Conservation (phyloP, 768 basidiomycete genomes). For the Termitomyces titanicus region DNA sequence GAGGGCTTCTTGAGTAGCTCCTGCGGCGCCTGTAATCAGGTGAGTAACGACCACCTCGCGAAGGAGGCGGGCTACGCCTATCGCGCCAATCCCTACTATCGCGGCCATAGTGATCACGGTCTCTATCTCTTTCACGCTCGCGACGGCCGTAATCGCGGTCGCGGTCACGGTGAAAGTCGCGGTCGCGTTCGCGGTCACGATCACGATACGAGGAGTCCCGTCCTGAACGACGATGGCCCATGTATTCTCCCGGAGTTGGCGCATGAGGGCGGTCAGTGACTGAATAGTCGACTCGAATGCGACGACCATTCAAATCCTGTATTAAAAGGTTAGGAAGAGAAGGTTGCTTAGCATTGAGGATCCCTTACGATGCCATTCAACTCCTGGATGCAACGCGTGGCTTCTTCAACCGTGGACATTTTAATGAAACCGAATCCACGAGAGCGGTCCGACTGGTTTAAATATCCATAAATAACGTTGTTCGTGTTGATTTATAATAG, state of each 20-base stretch:
- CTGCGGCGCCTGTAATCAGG: constrained; percentile 73
- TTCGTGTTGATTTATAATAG: background rate
- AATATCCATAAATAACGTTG: constrained; percentile 10
- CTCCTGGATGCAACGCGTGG: constrained; percentile 80
- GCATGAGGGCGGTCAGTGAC: constrained; percentile 92
- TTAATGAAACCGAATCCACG: constrained; percentile 98
- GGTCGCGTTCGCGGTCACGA: constrained; percentile 32
- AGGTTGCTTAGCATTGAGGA: background rate
- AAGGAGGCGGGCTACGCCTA: constrained; percentile 69
- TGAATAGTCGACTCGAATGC: constrained; percentile 96
- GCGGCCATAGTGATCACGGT: constrained; percentile 63
- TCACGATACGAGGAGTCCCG: constrained; percentile 35
- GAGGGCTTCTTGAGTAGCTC: constrained; percentile 80
- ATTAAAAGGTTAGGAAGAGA: background rate
- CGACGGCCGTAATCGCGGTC: constrained; percentile 52
- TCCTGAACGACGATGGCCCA: constrained; percentile 77
- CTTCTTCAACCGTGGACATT: constrained; percentile 88
- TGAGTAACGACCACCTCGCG: constrained; percentile 64
- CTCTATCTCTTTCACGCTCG: constrained; percentile 48
- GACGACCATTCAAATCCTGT: constrained; percentile 91
- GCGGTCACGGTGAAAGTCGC: constrained; percentile 48
- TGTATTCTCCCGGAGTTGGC: constrained; percentile 97
- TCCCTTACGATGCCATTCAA: constrained; percentile 89
- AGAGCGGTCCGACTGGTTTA: constrained; percentile 80
- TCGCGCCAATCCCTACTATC: constrained; percentile 78